Evolutionary conservation across 164 flowering plant genomes (phyloP).

Genomic region (Chimonanthus praecox): DNA sequence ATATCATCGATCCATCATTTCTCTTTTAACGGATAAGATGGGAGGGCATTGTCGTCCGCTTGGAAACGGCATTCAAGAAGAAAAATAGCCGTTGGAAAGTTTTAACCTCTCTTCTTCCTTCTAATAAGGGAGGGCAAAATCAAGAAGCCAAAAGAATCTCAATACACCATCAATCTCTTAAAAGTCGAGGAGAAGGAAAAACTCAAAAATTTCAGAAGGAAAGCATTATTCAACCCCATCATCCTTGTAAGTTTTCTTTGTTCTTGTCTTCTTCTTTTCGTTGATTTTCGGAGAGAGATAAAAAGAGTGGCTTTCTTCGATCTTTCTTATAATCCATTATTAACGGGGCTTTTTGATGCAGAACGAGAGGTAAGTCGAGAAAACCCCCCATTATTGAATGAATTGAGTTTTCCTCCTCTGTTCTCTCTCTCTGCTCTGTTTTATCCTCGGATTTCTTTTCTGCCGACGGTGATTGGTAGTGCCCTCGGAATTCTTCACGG

Average conservation of each 20-base stretch:
- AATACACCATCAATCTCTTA: background rate
- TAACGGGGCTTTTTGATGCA: background rate
- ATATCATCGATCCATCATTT: no score
- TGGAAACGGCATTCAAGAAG: background rate
- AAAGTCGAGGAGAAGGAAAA: background rate
- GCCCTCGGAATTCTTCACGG: no score
- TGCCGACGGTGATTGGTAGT: no score
- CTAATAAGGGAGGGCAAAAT: background rate
- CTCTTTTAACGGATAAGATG: no score
- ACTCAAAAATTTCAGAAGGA: background rate
- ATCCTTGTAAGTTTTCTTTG: background rate
- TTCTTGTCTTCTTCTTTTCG: background rate
- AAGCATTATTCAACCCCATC: background rate
- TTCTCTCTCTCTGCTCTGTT: no score
- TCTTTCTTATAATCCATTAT: background rate
- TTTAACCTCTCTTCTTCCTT: background rate
- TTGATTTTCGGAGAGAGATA: background rate
- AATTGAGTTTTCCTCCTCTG: no score
- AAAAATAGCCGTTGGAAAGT: background rate
- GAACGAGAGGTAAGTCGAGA: no score
- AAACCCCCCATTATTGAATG: no score
- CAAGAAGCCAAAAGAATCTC: background rate
- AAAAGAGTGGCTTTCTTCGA: background rate
- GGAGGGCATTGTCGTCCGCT: background rate
- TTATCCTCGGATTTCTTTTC: no score